These are phyloP conservation scores for Blastocystis sp. DNA, from an alignment of 352 stramenopile species.

Conservation along the genomic window DNA sequence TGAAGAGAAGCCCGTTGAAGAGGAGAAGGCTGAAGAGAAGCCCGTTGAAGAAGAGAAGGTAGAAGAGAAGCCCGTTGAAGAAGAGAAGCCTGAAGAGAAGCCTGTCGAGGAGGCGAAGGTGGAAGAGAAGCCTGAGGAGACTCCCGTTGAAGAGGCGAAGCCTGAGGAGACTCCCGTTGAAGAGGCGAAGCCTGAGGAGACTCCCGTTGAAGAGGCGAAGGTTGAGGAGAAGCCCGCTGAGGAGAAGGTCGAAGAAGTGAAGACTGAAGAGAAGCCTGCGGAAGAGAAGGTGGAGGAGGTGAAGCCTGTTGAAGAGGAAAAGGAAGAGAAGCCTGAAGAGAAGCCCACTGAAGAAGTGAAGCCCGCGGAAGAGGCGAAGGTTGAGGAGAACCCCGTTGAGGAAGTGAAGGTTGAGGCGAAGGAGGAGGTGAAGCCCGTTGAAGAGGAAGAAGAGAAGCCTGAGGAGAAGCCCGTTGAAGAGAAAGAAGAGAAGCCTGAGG, in stretches of 20 bases:
- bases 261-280: constrained; percentile 6
- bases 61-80: background rate
- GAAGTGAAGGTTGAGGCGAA: background rate
- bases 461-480: background rate
- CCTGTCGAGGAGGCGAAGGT: constrained; percentile 23
- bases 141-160: background rate
- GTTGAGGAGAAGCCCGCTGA: constrained; percentile 29
- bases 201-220: background rate
- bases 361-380: background rate
- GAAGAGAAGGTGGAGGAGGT: background rate
- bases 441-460: background rate
- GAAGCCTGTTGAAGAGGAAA: constrained; percentile 49
- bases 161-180: too few species aligned
- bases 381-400: background rate
- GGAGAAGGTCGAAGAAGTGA: background rate
- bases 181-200: background rate
- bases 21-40: background rate
- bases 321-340: background rate
- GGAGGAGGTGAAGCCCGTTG: background rate
- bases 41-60: background rate
- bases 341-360: background rate
- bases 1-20: background rate
- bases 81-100: background rate
- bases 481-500: background rate
- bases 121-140: constrained; percentile 7